phyloP scores from a whole-genome alignment of 345 rosid species.

The Melaleuca alternifolia region DNA sequence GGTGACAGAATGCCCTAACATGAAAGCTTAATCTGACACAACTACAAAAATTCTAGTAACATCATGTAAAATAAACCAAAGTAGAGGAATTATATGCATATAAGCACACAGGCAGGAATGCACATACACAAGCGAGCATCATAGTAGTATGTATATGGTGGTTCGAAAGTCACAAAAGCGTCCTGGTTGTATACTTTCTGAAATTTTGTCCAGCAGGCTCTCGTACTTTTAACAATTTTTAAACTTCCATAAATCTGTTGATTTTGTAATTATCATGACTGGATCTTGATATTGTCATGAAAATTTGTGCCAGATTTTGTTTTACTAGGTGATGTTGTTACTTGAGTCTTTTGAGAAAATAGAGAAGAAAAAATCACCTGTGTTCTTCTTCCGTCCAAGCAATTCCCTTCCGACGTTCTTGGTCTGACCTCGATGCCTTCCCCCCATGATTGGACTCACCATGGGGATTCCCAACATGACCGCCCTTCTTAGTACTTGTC shows the following conservation, averaged over 20 bases:
- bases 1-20: not conserved
- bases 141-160: not conserved
- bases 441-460: constrained; percentile 62
- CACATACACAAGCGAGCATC: not conserved
- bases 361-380: constrained; percentile 34
- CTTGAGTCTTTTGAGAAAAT: not conserved
- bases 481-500: constrained; percentile 61
- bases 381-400: constrained; percentile 99
- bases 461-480: constrained; percentile 35
- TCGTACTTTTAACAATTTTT: not conserved
- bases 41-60: not conserved
- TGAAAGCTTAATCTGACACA: not conserved
- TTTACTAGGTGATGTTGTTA: not conserved
- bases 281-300: not conserved
- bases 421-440: constrained; percentile 79
- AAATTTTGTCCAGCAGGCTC: not conserved
- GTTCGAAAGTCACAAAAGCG: not conserved
- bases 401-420: constrained; percentile 93
- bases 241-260: not conserved
- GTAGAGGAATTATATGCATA: not conserved
- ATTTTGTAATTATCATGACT: not conserved
- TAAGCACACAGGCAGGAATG: not conserved
- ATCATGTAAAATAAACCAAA: not conserved
- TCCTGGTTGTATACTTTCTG: not conserved
- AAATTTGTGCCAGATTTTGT: not conserved